Percentiles rank a stretch among this genome's conserved stretches.
These are phyloP conservation scores for Panicum virgatum DNA, from an alignment of 202 grass and related monocot species.

Conservation along the genomic window DNA sequence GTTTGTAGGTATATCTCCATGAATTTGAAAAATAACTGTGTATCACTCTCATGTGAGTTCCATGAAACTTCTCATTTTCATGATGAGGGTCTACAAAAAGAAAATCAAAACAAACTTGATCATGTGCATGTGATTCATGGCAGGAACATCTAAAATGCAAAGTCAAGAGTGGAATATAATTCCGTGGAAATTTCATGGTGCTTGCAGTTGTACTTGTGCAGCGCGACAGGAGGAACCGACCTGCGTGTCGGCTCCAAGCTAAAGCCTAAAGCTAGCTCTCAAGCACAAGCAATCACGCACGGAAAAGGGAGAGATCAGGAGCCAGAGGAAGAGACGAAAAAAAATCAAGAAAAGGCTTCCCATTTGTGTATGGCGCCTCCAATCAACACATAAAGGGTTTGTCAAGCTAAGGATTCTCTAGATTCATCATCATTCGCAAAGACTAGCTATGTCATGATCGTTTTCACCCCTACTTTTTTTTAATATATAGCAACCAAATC, in stretches of 20 bases:
- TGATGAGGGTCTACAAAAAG: not conserved
- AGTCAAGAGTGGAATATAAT: not conserved
- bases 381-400: slow-evolving; percentile 36
- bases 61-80: not conserved
- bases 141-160: not conserved
- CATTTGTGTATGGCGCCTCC: slow-evolving; percentile 32
- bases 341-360: not conserved
- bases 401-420: slow-evolving; percentile 42
- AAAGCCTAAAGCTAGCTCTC: slow-evolving; percentile 3
- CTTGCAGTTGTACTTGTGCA: slow-evolving; percentile 29
- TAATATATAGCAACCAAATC: not conserved
- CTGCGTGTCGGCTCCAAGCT: not conserved
- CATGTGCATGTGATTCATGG: not conserved
- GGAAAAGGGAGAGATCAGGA: not conserved
- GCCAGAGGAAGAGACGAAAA: not conserved
- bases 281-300: slow-evolving; percentile 16
- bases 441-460: slow-evolving; percentile 5
- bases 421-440: slow-evolving; percentile 37
- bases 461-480: not conserved
- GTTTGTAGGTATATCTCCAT: not conserved
- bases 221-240: slow-evolving; percentile 46
- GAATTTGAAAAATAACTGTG: not conserved
- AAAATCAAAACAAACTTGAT: slow-evolving; percentile 16
- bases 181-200: not conserved
- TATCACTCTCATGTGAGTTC: not conserved